Evolutionary conservation across 2,329 filamentous ascomycete species (phyloP).

Genomic region (Xylaria arbuscula): DNA sequence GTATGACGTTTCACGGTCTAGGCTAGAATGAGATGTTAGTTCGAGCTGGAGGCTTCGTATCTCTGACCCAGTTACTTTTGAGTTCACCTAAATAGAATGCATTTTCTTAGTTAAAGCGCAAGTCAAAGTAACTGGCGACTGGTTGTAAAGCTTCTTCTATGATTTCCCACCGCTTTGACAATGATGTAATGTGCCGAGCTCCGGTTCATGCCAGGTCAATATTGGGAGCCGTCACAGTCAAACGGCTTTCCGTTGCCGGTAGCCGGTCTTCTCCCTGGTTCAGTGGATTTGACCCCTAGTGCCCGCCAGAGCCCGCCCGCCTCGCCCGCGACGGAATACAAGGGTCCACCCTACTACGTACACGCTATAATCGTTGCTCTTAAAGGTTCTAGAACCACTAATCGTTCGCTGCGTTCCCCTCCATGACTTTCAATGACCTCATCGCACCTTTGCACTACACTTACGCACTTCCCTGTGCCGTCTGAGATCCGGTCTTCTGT

Average conservation of each 20-base stretch:
- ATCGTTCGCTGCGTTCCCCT: not conserved
- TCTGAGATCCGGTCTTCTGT: not conserved
- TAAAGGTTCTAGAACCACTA: conserved; percentile 20
- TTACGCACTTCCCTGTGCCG: conserved; percentile 23
- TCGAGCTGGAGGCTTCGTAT: not conserved
- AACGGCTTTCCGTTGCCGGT: conserved; percentile 8
- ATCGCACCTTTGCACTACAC: conserved; percentile 24
- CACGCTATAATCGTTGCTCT: conserved; percentile 22
- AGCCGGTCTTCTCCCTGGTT: conserved; percentile 7
- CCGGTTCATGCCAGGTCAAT: not conserved
- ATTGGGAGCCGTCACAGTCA: not conserved
- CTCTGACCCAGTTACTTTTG: no score
- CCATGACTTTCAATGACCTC: conserved; percentile 33
- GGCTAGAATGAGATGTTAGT: not conserved
- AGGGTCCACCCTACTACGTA: not conserved
- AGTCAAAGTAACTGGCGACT: no score
- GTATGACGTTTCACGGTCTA: not conserved
- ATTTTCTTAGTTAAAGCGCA: no score
- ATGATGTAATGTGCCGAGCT: conserved; percentile 13
- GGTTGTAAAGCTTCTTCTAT: not conserved
- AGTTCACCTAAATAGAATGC: no score
- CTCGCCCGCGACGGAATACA: not conserved
- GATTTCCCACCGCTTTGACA: not conserved
- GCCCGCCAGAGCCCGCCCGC: not conserved
- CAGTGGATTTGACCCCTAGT: conserved; percentile 1